These are phyloP conservation scores for Kodamaea fungicola DNA, from an alignment of 1,139 yeast species.

Conservation along the genomic window DNA sequence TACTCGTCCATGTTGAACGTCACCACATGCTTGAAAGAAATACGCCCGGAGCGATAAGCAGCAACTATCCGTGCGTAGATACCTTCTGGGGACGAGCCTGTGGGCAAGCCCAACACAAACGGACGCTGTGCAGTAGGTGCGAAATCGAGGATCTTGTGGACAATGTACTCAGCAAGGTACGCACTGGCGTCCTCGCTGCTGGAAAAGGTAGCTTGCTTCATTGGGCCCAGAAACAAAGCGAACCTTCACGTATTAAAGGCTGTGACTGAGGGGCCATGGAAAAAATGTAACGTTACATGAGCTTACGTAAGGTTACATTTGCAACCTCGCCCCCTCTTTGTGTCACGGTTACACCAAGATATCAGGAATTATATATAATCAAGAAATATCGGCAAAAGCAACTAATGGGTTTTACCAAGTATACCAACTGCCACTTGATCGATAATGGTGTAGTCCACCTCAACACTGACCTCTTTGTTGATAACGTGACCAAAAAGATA, in stretches of 20 bases:
- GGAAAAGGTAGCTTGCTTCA: slow-evolving; percentile 42
- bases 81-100: slow-evolving; percentile 65
- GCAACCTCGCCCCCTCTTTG: neutral
- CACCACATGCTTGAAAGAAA: slow-evolving; percentile 53
- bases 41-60: slow-evolving; percentile 42
- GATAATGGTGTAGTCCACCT: slow-evolving; percentile 45
- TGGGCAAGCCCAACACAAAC: slow-evolving; percentile 60
- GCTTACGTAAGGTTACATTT: slow-evolving; percentile 2
- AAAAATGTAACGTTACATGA: slow-evolving; percentile 5
- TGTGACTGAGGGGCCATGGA: neutral
- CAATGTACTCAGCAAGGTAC: slow-evolving; percentile 49
- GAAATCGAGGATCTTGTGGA: slow-evolving; percentile 42
- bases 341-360: slow-evolving; percentile 1
- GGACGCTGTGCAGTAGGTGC: slow-evolving; percentile 47
- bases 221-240: slow-evolving; percentile 9
- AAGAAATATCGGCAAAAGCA: neutral
- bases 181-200: slow-evolving; percentile 44
- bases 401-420: slow-evolving; percentile 18
- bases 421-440: slow-evolving; percentile 51
- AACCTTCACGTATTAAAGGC: too few species aligned
- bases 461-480: slow-evolving; percentile 44
- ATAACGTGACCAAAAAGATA: slow-evolving; percentile 44
- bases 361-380: too few species aligned
- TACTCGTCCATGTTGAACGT: slow-evolving; percentile 67
- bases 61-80: slow-evolving; percentile 48